Evolutionary conservation across 148 eudicot genomes (phyloP).

Genomic region (Vaccinium macrocarpon): DNA sequence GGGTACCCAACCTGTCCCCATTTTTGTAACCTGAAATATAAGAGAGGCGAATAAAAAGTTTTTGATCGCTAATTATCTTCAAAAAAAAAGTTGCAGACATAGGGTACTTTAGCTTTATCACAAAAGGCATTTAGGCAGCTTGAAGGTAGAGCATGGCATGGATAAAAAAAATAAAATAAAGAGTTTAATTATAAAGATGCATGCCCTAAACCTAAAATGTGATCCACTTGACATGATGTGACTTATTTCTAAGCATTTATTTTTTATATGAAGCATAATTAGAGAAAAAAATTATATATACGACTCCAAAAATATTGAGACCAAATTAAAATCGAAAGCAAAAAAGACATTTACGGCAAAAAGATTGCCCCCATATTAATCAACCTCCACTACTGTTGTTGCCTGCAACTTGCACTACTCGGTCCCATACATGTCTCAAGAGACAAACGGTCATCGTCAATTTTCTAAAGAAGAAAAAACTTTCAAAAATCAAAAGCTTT

Average conservation of each 20-base stretch:
- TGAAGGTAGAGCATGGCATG: background rate
- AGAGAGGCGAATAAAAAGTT: too few species aligned
- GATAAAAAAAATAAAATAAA: background rate
- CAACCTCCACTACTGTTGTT: background rate
- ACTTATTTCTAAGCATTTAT: background rate
- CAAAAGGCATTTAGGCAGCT: background rate
- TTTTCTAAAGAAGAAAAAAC: background rate
- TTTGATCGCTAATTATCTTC: too few species aligned
- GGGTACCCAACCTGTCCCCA: too few species aligned
- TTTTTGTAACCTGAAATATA: too few species aligned
- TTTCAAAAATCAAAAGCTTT: background rate
- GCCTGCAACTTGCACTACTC: background rate
- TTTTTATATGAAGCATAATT: too few species aligned
- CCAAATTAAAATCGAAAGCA: background rate
- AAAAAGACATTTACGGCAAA: background rate
- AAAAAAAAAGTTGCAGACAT: too few species aligned
- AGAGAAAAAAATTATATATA: background rate
- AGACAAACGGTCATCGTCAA: background rate
- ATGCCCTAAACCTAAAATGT: background rate
- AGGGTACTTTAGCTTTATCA: background rate
- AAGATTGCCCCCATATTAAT: background rate
- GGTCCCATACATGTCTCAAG: background rate
- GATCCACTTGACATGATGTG: background rate
- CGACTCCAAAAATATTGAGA: background rate
- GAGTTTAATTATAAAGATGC: background rate